Evolutionary conservation across 192 early-diverging fungal genomes (phyloP).

Genomic region (Coemansia sp.): DNA sequence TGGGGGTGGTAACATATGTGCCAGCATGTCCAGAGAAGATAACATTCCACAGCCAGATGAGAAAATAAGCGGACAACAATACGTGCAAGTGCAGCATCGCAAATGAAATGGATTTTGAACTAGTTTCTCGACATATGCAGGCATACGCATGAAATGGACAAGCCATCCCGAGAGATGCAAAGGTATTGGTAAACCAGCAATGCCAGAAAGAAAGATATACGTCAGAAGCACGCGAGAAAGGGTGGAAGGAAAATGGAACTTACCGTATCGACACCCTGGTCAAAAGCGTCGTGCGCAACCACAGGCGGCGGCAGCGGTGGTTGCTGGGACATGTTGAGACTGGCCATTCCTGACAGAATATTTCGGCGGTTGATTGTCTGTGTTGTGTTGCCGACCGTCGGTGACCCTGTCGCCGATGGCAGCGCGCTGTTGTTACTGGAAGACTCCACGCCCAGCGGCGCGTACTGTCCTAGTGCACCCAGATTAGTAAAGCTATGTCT

Average conservation of each 20-base stretch:
- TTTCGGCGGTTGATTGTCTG: constrained; percentile 15
- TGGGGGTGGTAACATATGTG: not conserved
- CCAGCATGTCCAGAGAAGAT: not conserved
- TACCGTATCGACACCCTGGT: constrained; percentile 11
- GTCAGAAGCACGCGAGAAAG: not conserved
- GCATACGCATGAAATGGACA: not conserved
- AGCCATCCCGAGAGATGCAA: not conserved
- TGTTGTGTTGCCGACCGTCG: constrained; percentile 10
- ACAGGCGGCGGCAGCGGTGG: constrained; percentile 18
- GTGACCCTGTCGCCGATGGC: constrained; percentile 46
- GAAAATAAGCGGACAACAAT: not conserved
- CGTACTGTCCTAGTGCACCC: constrained; percentile 17
- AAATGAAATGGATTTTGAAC: not conserved
- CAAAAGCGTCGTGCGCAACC: not conserved
- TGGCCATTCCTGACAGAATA: constrained; percentile 40
- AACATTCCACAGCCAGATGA: not conserved
- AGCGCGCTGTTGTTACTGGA: constrained; percentile 29
- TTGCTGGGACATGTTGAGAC: constrained; percentile 42
- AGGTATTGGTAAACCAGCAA: not conserved
- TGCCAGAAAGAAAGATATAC: not conserved
- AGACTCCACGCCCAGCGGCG: constrained; percentile 9
- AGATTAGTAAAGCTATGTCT: constrained; percentile 29
- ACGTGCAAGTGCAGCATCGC: not conserved
- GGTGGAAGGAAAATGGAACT: constrained; percentile 8
- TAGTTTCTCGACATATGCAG: not conserved